These are phyloP conservation scores for Hamamelis virginiana DNA, from an alignment of 164 flowering plant genomes.

Conservation along the genomic window DNA sequence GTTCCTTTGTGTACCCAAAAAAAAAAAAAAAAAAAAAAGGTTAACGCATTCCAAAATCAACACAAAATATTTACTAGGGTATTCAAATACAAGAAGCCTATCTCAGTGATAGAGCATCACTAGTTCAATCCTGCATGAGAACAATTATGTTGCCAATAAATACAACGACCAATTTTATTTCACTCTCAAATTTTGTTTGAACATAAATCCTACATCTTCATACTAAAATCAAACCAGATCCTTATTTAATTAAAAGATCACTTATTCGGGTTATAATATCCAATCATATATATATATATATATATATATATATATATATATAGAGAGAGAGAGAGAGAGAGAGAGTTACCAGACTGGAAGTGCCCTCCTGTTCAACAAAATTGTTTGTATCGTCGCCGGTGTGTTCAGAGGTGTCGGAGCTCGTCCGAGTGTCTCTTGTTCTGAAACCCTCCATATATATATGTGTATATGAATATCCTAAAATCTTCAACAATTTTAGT, in stretches of 20 bases:
- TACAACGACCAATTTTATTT: too few species aligned
- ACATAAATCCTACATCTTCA: background rate
- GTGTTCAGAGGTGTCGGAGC: constrained; percentile 9
- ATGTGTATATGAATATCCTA: too few species aligned
- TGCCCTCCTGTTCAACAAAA: constrained; percentile 4
- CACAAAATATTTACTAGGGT: background rate
- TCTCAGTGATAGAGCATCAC: constrained; percentile 68
- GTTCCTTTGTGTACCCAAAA: too few species aligned
- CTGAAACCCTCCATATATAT: constrained; percentile 17
- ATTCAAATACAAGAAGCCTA: constrained; percentile 6
- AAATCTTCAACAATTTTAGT: too few species aligned
- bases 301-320: too few species aligned
- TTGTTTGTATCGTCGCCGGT: constrained; percentile 14
- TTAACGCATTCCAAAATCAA: too few species aligned
- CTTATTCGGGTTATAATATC: too few species aligned
- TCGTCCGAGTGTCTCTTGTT: background rate
- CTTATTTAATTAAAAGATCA: too few species aligned
- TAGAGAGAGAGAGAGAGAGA: background rate
- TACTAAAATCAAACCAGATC: background rate
- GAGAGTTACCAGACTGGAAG: constrained; percentile 10
- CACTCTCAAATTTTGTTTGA: background rate
- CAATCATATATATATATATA: too few species aligned
- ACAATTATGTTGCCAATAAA: background rate
- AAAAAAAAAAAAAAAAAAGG: too few species aligned
- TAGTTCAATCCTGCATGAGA: constrained; percentile 9